Conservation (phyloP, 2,329 filamentous ascomycete species). For the Fusarium xyrophilum region DNA sequence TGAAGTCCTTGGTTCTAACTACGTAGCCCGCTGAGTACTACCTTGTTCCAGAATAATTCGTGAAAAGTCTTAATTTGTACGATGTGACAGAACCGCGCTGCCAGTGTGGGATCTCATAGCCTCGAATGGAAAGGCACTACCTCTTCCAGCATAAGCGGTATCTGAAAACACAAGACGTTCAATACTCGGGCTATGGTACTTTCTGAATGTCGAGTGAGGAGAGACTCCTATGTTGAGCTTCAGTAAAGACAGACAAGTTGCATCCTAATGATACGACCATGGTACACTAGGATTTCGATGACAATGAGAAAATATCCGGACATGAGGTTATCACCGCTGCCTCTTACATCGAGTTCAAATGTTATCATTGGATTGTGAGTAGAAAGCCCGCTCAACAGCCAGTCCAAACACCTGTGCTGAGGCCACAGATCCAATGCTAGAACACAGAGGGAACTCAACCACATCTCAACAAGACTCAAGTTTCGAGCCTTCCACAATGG, state of each 20-base stretch:
- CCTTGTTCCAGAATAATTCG: neutral
- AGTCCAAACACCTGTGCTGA: neutral
- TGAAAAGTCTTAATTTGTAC: neutral
- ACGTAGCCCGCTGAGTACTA: neutral
- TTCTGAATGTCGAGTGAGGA: no score
- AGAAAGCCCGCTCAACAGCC: neutral
- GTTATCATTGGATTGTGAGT: fast-evolving
- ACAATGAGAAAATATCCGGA: fast-evolving
- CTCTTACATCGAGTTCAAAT: neutral
- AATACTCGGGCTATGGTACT: no score
- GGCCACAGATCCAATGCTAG: neutral
- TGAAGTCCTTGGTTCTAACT: neutral
- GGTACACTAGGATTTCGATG: neutral
- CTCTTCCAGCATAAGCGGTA: neutral
- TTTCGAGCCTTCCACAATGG: neutral
- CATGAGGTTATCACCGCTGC: no score
- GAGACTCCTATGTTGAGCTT: no score
- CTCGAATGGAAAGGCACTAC: neutral
- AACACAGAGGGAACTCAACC: neutral
- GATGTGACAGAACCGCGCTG: neutral
- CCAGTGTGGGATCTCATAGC: neutral
- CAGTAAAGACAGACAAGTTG: no score
- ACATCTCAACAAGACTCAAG: neutral
- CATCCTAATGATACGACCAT: neutral
- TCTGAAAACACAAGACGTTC: no score